Evolutionary conservation across 495 filamentous ascomycete genomes (phyloP), one percentile per base, ranked within the genome.

Genomic region (Podospora sp.): DNA sequence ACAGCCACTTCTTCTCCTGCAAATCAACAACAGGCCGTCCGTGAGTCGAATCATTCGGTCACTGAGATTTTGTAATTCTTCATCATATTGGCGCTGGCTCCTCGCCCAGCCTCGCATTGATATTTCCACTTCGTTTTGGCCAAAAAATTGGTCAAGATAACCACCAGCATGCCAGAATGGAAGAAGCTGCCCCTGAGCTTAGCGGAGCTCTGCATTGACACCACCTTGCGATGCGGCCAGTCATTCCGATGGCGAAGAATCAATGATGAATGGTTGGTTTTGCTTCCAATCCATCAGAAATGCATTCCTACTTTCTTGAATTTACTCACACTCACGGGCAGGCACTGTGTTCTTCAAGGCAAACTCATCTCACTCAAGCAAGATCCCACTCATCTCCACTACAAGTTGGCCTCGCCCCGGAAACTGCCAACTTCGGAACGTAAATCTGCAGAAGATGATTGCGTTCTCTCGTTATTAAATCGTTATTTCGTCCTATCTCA

Each of bases 171-270:
- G 61, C 12, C 61, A 20, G 89, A 91, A 69, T 97, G 93, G 92
- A 85, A 85, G 55, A 93, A 91, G 79, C 83, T 97, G 63, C 91
- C 93, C 46, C 79, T 97, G 53, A 91, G 84, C 68, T 80, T 96
- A 26, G 83, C 86, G 27, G 94, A 97, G 75, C 85, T 97, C 29
- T 96, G 92, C 68, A 90, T 97, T 64, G 91, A 96, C 72, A 97
- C 94, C 0, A 96, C 92, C 0, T 81, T 97, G 18, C 88, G 92
- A 60, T 97, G 93, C 75, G 94, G 94, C 21, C 94, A 97, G 73
- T 94, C 93, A 2, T 97, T 97, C 74, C 83, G 95, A 81, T 99
- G 95, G 95, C 91, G 90, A 56, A 91, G 92, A 68, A 85, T 92
- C 59, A 84, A 85, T 20, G 86, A 92, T 71, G 90, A 95, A 86